These are phyloP conservation scores for Trametes cingulata DNA, from an alignment of 768 basidiomycete genomes.

Conservation along the genomic window DNA sequence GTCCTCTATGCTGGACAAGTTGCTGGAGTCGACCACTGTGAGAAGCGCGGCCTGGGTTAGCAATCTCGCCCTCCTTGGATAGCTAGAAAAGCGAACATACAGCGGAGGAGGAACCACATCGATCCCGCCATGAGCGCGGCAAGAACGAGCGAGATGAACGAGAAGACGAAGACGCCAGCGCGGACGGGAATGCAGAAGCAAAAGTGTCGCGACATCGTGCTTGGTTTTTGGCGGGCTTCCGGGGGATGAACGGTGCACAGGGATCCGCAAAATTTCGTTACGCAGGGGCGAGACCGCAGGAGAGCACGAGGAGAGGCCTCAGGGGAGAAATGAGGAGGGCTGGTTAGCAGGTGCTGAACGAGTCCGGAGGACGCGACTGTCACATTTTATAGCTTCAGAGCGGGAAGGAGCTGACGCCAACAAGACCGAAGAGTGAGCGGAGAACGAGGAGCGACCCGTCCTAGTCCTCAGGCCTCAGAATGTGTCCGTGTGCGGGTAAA, in stretches of 20 bases:
- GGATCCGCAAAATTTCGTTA: constrained; percentile 11
- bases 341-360: background rate
- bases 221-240: background rate
- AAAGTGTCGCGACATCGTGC: constrained; percentile 30
- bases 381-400: constrained; percentile 5
- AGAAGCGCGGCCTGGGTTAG: background rate
- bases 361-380: background rate
- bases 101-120: constrained; percentile 22
- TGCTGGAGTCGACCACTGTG: constrained; percentile 14
- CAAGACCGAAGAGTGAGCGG: background rate
- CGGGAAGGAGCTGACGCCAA: background rate
- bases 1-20: constrained; percentile 1
- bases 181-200: constrained; percentile 35
- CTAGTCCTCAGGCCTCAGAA: too few species aligned
- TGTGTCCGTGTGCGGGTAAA: constrained; percentile 11
- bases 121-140: constrained; percentile 6
- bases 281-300: background rate
- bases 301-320: background rate
- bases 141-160: constrained; percentile 23
- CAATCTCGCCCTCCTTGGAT: background rate
- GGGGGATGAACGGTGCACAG: background rate
- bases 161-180: constrained; percentile 31
- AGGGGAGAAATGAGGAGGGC: constrained; percentile 2
- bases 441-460: too few species aligned
- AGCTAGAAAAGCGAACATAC: constrained; percentile 16